Evolutionary conservation across 352 stramenopile species (phyloP).

Genomic region (Pythium periplocum): DNA sequence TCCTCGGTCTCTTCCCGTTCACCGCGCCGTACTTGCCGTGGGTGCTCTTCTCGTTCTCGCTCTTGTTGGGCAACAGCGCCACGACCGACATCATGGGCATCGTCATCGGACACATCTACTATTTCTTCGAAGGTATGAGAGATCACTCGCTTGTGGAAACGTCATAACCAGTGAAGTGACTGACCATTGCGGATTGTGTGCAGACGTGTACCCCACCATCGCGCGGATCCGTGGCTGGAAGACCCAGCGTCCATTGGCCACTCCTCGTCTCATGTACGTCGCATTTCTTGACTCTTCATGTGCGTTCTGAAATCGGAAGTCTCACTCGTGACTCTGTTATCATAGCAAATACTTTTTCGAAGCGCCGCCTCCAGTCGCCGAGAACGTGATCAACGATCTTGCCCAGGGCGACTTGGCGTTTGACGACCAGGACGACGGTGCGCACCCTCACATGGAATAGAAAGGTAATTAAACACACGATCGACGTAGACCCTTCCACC

Average conservation of each 20-base stretch:
- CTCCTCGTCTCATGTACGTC: constrained; percentile 87
- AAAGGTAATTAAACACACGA: not conserved
- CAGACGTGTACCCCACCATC: constrained; percentile 97
- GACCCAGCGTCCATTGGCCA: constrained; percentile 87
- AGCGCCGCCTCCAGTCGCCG: constrained; percentile 33
- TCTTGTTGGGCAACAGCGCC: constrained; percentile 92
- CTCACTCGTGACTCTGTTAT: not conserved
- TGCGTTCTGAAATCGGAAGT: too few species aligned
- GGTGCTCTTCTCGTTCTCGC: constrained; percentile 96
- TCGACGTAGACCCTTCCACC: too few species aligned
- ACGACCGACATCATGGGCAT: constrained; percentile 99
- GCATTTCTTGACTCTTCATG: too few species aligned
- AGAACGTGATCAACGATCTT: constrained; percentile 62
- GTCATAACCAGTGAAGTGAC: too few species aligned
- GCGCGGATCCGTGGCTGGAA: constrained; percentile 95
- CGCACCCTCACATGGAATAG: constrained; percentile 56
- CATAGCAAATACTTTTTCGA: constrained; percentile 64
- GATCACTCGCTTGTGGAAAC: too few species aligned
- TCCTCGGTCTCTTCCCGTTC: constrained; percentile 98
- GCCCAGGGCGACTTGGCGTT: constrained; percentile 25
- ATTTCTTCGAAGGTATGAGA: constrained; percentile 93
- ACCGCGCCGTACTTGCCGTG: constrained; percentile 97
- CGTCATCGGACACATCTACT: constrained; percentile 98
- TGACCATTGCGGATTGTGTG: constrained; percentile 1
- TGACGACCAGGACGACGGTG: constrained; percentile 31